Evolutionary conservation across 2,329 filamentous ascomycete species (phyloP), one percentile per base, ranked within the genome.

Genomic region (Pestalotiopsis sp.): DNA sequence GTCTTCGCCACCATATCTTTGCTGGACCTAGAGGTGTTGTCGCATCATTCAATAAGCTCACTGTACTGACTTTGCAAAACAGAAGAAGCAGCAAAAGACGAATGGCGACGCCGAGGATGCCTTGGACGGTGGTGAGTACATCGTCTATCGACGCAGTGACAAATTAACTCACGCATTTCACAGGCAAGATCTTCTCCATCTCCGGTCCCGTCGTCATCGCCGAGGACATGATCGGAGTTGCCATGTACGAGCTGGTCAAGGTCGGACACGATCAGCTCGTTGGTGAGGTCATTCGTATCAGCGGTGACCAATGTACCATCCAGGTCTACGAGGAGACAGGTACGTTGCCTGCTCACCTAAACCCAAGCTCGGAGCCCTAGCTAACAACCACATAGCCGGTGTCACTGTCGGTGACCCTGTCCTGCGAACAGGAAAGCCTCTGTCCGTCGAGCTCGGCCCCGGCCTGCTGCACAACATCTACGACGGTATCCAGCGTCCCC

Each of bases 251-350:
- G 86, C 88, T 99, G 93, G 95, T 97, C 81, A 92, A 89, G 85
- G 95, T 99, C 76, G 95, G 96, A 76, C 90, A 97, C 80, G 94
- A 97, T 79, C 90, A 92, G 79, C 90, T 99, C 70, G 92, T 97
- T 71, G 96, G 96, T 80, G 96, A 99, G 84, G 96, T 99, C 82
- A 99, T 99, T 87, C 93, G 96, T 81, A 97, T 99, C 84, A 96
- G 93, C 78, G 92, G 86, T 81, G 96, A 99, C 82, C 97, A 95
- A 84, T 95, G 94, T 75, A 97, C 95, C 64, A 97, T 99, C 75
- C 96, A 99, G 85, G 96, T 99, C 74, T 99, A 99, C 86, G 96
- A 99, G 83, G 96, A 99, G 85, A 99, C 96, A 75, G 94, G 94
- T 97, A 88, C 71, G 87, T 73, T 71, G 17, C 58, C 23, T 25